phyloP scores from a whole-genome alignment of 2,329 filamentous ascomycete genomes.

The Bipolaris gigantea region DNA sequence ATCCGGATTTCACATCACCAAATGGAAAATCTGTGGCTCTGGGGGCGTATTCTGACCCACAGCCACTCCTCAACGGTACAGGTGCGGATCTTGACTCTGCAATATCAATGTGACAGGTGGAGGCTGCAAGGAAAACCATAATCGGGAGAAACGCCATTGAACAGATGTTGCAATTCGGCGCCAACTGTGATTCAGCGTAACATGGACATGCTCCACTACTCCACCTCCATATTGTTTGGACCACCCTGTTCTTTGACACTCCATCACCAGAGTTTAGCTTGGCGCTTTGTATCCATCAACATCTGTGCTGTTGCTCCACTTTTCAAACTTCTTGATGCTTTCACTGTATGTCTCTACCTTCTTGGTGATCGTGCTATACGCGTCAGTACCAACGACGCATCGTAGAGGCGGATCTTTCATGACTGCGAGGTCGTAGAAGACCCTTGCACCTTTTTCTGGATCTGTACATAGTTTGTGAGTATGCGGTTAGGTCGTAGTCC shows the following conservation, averaged over 20 bases:
- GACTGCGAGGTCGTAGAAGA: slow-evolving; percentile 59
- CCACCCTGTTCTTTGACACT: background rate
- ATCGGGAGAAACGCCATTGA: background rate
- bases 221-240: background rate
- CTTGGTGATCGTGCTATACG: slow-evolving; percentile 51
- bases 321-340: slow-evolving; percentile 55
- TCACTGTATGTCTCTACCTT: slow-evolving; percentile 56
- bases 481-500: too few species aligned
- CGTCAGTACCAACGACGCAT: slow-evolving; percentile 58
- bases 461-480: slow-evolving; percentile 37
- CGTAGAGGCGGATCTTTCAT: slow-evolving; percentile 57
- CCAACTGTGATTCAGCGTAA: background rate
- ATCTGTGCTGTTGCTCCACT: slow-evolving; percentile 54
- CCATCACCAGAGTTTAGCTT: slow-evolving; percentile 9
- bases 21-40: background rate
- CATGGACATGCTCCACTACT: background rate
- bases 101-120: background rate
- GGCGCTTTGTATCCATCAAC: slow-evolving; percentile 45
- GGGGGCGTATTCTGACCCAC: background rate
- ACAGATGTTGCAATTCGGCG: background rate
- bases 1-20: background rate
- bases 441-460: slow-evolving; percentile 53
- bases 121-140: background rate
- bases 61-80: background rate
- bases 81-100: background rate